Base-by-base conservation (phyloP, 2,329 filamentous ascomycete species). In the Colletotrichum tropicale region DNA sequence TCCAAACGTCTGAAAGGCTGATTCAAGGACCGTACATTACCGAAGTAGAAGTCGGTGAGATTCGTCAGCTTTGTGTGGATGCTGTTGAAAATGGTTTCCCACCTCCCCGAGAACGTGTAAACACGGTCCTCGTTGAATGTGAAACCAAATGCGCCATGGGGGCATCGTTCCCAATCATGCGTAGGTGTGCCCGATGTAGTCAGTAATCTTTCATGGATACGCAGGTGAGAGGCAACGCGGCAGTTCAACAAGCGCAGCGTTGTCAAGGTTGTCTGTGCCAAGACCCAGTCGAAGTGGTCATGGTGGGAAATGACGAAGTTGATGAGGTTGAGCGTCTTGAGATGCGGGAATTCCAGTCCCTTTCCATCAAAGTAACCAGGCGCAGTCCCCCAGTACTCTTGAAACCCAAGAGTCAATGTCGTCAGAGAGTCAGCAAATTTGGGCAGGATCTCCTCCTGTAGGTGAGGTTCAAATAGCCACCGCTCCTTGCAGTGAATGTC, bases 231-330 rank as follows among this genome's bases (percentile, higher is more conserved):
- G 0, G 52, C 77, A 30, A 80, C 58, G 64, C 71, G 8, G 43
- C 79, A 81, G 2, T 13, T 55, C 15, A 77, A 56, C 3, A 81
- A 30, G 0, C 67, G 34, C 1, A 81, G 66, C 0, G 28, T 55
- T 1, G 18, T 66, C 0, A 81, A 70, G 1, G 78, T 70, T 5
- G 56, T 26, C 8, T 79, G 78, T 0, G 62, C 12, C 3, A 81
- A 68, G 26, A 82, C 76, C 81, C 80, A 82, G 8, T 80, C 78
- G 15, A 80, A 77, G 1, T 82, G 80, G 8, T 80, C 75, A 16
- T 79, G 21, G 5, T 78, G 78, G 0, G 77, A 48, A 36, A 81
- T 78, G 0, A 73, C 38, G 13, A 74, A 80, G 0, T 74, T 2
- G 0, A 60, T 68, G 21, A 82, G 62, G 0, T 52, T 76, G 15